Percentiles rank a stretch among this genome's conserved stretches.
Evolutionary conservation across 2,329 filamentous ascomycete species (phyloP).

Genomic region (Penicillium sp.): DNA sequence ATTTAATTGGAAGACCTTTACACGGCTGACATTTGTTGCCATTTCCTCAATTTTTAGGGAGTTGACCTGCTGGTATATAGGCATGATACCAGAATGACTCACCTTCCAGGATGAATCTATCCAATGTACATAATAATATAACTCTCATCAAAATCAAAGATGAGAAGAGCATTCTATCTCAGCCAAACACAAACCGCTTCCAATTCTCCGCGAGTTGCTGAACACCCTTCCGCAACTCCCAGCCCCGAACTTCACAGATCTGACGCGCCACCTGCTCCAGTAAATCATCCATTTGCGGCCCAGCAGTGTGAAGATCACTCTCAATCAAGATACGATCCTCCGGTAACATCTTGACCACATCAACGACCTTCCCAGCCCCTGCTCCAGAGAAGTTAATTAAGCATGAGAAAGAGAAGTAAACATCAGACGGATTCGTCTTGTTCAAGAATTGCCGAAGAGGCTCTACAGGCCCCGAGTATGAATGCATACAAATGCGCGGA

Average conservation of each 20-base stretch:
- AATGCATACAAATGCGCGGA: conserved; percentile 89
- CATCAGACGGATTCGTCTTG: conserved; percentile 67
- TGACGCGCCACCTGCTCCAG: conserved; percentile 74
- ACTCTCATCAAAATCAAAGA: background rate
- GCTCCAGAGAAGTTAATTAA: conserved; percentile 72
- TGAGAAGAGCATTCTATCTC: background rate
- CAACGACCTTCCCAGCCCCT: conserved; percentile 58
- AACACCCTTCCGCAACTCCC: conserved; percentile 72
- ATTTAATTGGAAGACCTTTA: conserved; percentile 14
- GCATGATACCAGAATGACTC: background rate
- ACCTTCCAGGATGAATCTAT: background rate
- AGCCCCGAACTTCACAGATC: conserved; percentile 76
- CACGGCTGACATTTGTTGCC: background rate
- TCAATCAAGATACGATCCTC: conserved; percentile 80
- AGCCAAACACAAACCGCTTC: conserved; percentile 71
- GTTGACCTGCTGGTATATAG: background rate
- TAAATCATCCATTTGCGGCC: conserved; percentile 73
- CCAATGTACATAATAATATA: background rate
- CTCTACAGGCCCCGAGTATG: conserved; percentile 78
- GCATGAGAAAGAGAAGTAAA: conserved; percentile 87
- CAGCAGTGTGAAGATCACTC: conserved; percentile 85
- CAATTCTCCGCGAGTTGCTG: conserved; percentile 72
- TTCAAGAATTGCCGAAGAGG: conserved; percentile 76
- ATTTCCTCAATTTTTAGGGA: background rate
- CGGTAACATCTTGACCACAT: conserved; percentile 71